phyloP scores from a whole-genome alignment of 306 rosid species.

The Acacia acuminata region DNA sequence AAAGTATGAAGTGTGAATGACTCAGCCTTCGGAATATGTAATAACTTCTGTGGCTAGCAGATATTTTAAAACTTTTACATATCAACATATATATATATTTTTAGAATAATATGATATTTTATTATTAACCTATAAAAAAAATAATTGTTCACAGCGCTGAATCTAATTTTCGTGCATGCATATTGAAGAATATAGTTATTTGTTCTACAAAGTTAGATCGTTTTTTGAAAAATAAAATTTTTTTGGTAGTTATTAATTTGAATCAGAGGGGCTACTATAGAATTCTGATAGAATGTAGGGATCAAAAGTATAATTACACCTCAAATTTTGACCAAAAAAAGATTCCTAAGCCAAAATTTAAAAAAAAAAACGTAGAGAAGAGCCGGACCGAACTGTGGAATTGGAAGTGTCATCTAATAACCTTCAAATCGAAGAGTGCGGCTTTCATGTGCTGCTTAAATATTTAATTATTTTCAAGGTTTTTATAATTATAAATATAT shows the following conservation, averaged over 20 bases:
- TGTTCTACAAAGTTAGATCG: too few species aligned
- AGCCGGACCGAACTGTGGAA: background rate
- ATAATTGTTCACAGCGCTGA: background rate
- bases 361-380: background rate
- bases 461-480: background rate
- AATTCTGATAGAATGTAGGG: background rate
- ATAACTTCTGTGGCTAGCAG: too few species aligned
- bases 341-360: background rate
- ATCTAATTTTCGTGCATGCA: background rate
- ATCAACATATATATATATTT: background rate
- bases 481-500: background rate
- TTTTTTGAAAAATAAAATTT: too few species aligned
- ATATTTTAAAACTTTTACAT: too few species aligned
- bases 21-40: too few species aligned
- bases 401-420: background rate
- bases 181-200: too few species aligned
- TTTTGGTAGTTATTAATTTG: background rate
- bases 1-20: too few species aligned
- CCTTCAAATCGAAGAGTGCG: background rate
- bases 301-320: background rate
- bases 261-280: background rate
- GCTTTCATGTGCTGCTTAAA: background rate
- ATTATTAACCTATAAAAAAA: too few species aligned
- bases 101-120: too few species aligned
- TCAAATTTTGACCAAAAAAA: too few species aligned